These are phyloP conservation scores for Mortierella sp. DNA, from an alignment of 371 early-diverging fungal genomes.

Conservation along the genomic window DNA sequence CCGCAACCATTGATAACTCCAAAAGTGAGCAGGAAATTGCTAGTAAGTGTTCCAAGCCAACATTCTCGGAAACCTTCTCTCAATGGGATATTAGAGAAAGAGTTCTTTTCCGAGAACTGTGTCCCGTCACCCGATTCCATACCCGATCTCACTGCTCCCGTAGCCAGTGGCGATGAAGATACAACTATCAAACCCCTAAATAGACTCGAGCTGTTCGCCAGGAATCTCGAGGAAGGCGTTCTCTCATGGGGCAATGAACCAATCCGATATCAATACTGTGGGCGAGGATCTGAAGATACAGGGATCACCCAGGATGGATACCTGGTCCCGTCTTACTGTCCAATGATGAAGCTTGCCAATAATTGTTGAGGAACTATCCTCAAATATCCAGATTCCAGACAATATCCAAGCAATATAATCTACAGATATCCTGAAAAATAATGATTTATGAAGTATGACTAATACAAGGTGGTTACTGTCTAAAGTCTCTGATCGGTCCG, in stretches of 20 bases:
- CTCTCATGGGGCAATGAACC: slow-evolving; percentile 85
- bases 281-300: slow-evolving; percentile 7
- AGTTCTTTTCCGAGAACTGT: slow-evolving; percentile 12
- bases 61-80: slow-evolving; percentile 84
- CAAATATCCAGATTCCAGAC: background rate
- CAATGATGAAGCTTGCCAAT: background rate
- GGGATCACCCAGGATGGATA: slow-evolving; percentile 32
- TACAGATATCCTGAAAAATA: slow-evolving; percentile 3
- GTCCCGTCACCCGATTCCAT: background rate
- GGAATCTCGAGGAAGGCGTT: slow-evolving; percentile 73
- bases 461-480: background rate
- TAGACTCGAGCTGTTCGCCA: slow-evolving; percentile 80
- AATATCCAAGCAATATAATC: background rate
- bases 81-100: slow-evolving; percentile 27
- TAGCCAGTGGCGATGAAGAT: too few species aligned
- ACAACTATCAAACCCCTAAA: slow-evolving; percentile 47
- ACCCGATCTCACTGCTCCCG: background rate
- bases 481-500: background rate
- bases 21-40: slow-evolving; percentile 23
- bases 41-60: slow-evolving; percentile 70
- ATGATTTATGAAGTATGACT: slow-evolving; percentile 2
- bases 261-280: slow-evolving; percentile 69
- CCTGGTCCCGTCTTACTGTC: slow-evolving; percentile 13
- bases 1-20: background rate
- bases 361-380: background rate